These are phyloP conservation scores for Anisodus tanguticus DNA, from an alignment of 257 asterid species.

Conservation along the genomic window DNA sequence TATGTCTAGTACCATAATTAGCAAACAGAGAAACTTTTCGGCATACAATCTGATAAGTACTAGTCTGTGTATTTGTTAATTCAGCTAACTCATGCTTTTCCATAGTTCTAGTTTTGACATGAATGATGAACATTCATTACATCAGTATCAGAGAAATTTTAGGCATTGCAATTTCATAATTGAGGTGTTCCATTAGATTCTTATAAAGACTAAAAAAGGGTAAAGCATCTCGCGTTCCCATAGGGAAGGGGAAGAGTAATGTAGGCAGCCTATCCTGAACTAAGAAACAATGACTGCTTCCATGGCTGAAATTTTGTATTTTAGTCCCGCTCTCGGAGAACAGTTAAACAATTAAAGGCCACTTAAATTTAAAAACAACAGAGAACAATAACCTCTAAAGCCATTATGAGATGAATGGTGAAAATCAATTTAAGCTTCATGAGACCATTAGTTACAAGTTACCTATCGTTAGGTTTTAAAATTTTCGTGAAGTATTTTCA, in stretches of 20 bases:
- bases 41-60: no score
- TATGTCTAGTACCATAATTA: no score
- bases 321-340: neutral
- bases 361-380: no score
- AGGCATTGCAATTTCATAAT: no score
- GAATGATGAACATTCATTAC: neutral
- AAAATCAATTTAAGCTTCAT: no score
- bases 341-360: neutral
- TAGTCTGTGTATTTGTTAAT: neutral
- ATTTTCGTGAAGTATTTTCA: no score
- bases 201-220: neutral
- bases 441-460: no score
- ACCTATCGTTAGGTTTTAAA: no score
- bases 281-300: neutral
- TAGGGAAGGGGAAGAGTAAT: rapidly evolving
- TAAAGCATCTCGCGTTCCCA: neutral
- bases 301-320: neutral
- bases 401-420: neutral
- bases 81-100: neutral
- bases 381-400: no score
- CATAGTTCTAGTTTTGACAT: neutral
- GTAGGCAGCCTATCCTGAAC: neutral
- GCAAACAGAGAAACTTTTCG: no score
- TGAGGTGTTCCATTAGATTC: no score
- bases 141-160: no score